Evolutionary conservation across 2,329 filamentous ascomycete genomes (phyloP).

Genomic region (Volutella citrinella): DNA sequence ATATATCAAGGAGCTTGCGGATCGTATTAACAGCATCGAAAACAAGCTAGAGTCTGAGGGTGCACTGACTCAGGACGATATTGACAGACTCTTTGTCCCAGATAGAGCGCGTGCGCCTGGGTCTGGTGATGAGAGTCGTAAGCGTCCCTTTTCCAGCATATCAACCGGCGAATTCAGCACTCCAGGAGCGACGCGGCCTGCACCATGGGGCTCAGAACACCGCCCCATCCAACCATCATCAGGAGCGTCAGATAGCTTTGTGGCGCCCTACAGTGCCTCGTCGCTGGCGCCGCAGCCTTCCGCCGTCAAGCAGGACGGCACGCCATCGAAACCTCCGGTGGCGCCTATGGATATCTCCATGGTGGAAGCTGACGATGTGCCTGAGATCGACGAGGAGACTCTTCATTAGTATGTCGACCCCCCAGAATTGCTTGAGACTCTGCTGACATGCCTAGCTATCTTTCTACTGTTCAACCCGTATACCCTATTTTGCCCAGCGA

Average conservation of each 20-base stretch:
- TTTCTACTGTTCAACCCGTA: slow-evolving; percentile 61
- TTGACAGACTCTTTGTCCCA: slow-evolving; percentile 40
- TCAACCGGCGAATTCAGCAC: slow-evolving; percentile 40
- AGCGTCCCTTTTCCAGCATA: slow-evolving; percentile 49
- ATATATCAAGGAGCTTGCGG: slow-evolving; percentile 89
- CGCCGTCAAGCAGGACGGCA: slow-evolving; percentile 35
- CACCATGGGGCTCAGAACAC: slow-evolving; percentile 47
- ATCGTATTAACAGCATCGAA: slow-evolving; percentile 79
- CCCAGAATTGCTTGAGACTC: too few species aligned
- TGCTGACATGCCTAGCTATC: slow-evolving; percentile 55
- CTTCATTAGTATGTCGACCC: slow-evolving; percentile 43
- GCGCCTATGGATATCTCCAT: slow-evolving; percentile 35
- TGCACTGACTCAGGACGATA: slow-evolving; percentile 40
- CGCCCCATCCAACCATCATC: slow-evolving; percentile 42
- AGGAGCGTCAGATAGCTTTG: slow-evolving; percentile 30
- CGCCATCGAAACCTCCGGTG: slow-evolving; percentile 34
- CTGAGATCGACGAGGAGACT: slow-evolving; percentile 41
- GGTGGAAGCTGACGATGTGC: slow-evolving; percentile 29
- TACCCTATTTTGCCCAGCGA: slow-evolving; percentile 63
- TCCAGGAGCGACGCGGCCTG: slow-evolving; percentile 39
- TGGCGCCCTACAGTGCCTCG: slow-evolving; percentile 34
- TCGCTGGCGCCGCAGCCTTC: slow-evolving; percentile 46
- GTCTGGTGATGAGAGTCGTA: slow-evolving; percentile 32
- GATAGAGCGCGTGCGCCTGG: slow-evolving; percentile 27
- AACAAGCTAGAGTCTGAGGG: slow-evolving; percentile 64